phyloP scores from a whole-genome alignment of 2,329 filamentous ascomycete species.

The Sclerotinia nivalis region DNA sequence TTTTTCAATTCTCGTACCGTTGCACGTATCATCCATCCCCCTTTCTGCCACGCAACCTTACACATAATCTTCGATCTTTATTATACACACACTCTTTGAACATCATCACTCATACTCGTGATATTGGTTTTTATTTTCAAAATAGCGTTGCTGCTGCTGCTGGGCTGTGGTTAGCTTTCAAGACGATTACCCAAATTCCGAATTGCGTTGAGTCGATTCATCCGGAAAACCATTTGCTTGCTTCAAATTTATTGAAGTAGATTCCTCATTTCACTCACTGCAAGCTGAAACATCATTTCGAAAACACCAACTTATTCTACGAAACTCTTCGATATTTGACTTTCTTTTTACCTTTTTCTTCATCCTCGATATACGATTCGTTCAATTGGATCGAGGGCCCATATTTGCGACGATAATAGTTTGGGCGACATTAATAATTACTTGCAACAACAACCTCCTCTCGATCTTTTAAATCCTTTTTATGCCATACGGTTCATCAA shows the following conservation, averaged over 20 bases:
- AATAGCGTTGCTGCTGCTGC: conserved; percentile 15
- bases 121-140: neutral
- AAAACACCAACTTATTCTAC: conserved; percentile 13
- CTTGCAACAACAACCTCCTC: neutral
- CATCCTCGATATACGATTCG: conserved; percentile 9
- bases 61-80: neutral
- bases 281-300: conserved; percentile 21
- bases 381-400: conserved; percentile 22
- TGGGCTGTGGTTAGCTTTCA: conserved; percentile 23
- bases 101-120: neutral
- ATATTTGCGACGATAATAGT: conserved; percentile 18
- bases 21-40: conserved; percentile 17
- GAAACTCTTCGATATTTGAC: neutral
- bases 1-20: conserved; percentile 11
- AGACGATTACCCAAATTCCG: neutral
- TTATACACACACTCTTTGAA: conserved; percentile 11
- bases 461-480: neutral
- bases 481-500: conserved; percentile 74
- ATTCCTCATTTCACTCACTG: conserved; percentile 15
- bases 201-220: conserved; percentile 9
- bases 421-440: conserved; percentile 14
- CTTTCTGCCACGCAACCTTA: conserved; percentile 8
- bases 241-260: neutral
- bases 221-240: neutral
- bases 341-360: neutral